Evolutionary conservation across 2,329 filamentous ascomycete genomes (phyloP).

Genomic region (Lanzia echinophila): DNA sequence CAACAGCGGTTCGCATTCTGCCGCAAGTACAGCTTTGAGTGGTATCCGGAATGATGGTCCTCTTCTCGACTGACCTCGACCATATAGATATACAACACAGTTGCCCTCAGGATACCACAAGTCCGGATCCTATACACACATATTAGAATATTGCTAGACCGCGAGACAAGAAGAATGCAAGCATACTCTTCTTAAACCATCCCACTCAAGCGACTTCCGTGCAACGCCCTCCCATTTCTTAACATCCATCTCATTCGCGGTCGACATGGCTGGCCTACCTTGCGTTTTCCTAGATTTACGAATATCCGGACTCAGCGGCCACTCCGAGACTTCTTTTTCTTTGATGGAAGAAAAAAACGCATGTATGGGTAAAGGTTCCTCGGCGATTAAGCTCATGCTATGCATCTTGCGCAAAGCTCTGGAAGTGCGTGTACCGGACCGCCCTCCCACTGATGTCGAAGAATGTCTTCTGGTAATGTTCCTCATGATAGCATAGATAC

Average conservation of each 20-base stretch:
- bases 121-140: constrained; percentile 56
- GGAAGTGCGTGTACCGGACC: background rate
- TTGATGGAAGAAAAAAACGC: background rate
- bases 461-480: background rate
- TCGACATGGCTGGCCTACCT: constrained; percentile 6
- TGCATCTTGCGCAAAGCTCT: background rate
- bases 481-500: background rate
- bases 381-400: background rate
- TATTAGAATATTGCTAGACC: constrained; percentile 5
- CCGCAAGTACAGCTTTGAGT: constrained; percentile 48
- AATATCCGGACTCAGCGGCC: constrained; percentile 4
- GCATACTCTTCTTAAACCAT: constrained; percentile 39
- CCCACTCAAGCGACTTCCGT: constrained; percentile 34
- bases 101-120: constrained; percentile 63
- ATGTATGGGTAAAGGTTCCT: background rate
- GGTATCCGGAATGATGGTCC: constrained; percentile 64
- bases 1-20: constrained; percentile 55
- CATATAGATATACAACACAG: constrained; percentile 64
- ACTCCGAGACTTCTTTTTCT: background rate
- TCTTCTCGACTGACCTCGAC: constrained; percentile 54
- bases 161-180: background rate
- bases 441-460: background rate
- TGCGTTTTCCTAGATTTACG: background rate
- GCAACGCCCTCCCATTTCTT: constrained; percentile 34
- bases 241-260: constrained; percentile 20